Evolutionary conservation across 1,284 basidiomycete species (phyloP).

Genomic region (Irpex sp.): DNA sequence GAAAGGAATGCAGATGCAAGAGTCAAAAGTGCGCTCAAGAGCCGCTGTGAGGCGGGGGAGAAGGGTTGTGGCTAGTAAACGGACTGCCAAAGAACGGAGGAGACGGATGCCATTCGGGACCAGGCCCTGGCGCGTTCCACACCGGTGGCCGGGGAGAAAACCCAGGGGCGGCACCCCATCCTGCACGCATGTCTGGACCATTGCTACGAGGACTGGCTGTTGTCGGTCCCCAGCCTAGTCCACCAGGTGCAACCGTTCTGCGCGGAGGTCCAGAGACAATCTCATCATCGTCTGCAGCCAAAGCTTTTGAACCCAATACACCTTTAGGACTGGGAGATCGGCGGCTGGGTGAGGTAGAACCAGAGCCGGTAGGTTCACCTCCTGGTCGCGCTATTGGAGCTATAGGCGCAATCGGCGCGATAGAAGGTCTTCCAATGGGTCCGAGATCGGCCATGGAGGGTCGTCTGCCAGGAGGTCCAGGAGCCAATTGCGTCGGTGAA

Average conservation of each 20-base stretch:
- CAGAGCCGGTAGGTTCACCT: slow-evolving; percentile 44
- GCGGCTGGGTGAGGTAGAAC: slow-evolving; percentile 58
- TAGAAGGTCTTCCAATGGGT: slow-evolving; percentile 54
- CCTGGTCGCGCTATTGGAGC: slow-evolving; percentile 43
- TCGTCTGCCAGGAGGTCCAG: slow-evolving; percentile 30
- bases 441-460: slow-evolving; percentile 43
- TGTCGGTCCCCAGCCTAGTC: slow-evolving; percentile 44
- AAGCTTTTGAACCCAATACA: slow-evolving; percentile 70
- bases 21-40: slow-evolving; percentile 29
- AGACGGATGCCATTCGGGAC: slow-evolving; percentile 44
- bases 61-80: slow-evolving; percentile 42
- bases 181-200: slow-evolving; percentile 27
- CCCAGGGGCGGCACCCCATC: slow-evolving; percentile 34
- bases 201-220: slow-evolving; percentile 39
- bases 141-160: slow-evolving; percentile 36
- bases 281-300: slow-evolving; percentile 75
- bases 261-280: slow-evolving; percentile 53
- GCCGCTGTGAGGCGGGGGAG: slow-evolving; percentile 52
- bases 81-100: slow-evolving; percentile 42
- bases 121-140: slow-evolving; percentile 30
- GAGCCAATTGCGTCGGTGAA: slow-evolving; percentile 35
- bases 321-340: slow-evolving; percentile 73
- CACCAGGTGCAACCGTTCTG: slow-evolving; percentile 37
- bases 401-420: slow-evolving; percentile 11
- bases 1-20: slow-evolving; percentile 7